Base-by-base conservation (phyloP, 345 rosid genomes). In the Dovyalis caffra region DNA sequence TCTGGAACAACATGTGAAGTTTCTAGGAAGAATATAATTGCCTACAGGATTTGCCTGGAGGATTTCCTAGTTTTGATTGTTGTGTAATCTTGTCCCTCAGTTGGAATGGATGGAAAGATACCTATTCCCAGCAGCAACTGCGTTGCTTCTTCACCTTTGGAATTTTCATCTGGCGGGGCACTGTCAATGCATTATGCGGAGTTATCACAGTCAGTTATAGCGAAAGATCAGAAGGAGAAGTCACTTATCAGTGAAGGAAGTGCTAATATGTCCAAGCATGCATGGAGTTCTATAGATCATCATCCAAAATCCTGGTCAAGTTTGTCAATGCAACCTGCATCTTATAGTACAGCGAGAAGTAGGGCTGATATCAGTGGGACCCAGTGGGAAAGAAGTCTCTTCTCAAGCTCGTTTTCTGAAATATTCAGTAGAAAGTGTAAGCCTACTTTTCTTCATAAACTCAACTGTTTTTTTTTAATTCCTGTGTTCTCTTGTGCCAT, bases 401-500 rank as follows among this genome's bases (percentile, higher is more conserved):
- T 95, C 85, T 95, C 99, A n/a, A 92, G 98, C 86, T 95, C 99
- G 29, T 67, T 95, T 77, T 95, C 99, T 23, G 99, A 95, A 53
- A 71, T 93, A 72, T 91, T 91, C 77, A 90, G 75, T 75, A 80
- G 86, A 77, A 91, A 90, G 74, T 71, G 99, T 91, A 88, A 86
- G 94, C 57, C 33, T 60, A 20, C 37, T 69, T 5, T 60, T 8
- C 37, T 16, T 29, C 20, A 20, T 21, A 25, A 66, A 56, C 11
- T n/a, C 16, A 21, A 16, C 16, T 43, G 31, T 57, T 5, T 25
- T 66, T 5, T 25, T 66, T 56, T 51, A 57, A n/a, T n/a, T 43
- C 10, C 18, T 10, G 25, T 32, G 31, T 32, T 8, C 20, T 26
- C n/a, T 23, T 29, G 8, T 64, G 15, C 25, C 80, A n/a, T 69